These are phyloP conservation scores for Capsicum baccatum DNA, from an alignment of 257 asterid genomes.

Conservation along the genomic window DNA sequence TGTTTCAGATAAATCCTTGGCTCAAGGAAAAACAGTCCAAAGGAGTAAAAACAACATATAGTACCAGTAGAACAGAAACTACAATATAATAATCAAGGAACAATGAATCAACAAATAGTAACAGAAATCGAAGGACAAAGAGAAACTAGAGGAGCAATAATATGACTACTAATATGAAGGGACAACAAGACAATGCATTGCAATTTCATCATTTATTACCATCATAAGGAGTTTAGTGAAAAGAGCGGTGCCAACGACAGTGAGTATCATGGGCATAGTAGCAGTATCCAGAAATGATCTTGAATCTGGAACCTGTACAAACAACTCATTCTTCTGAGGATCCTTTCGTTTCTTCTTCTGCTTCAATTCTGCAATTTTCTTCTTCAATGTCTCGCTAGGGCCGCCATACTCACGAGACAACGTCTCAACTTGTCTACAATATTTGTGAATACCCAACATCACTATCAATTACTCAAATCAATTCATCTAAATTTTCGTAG, in stretches of 20 bases:
- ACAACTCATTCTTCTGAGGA: constrained; percentile 54
- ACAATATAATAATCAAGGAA: too few species aligned
- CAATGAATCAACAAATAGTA: too few species aligned
- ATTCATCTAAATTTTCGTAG: too few species aligned
- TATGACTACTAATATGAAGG: too few species aligned
- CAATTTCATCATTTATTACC: constrained; percentile 37
- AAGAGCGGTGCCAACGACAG: constrained; percentile 75
- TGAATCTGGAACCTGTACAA: constrained; percentile 82
- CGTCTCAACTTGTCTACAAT: constrained; percentile 58
- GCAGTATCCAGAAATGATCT: constrained; percentile 72
- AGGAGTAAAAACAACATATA: too few species aligned
- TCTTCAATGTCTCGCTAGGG: constrained; percentile 76
- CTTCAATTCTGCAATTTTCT: constrained; percentile 54
- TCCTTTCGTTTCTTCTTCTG: constrained; percentile 54
- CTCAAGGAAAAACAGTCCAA: too few species aligned
- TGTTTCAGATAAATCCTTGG: too few species aligned
- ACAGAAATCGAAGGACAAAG: too few species aligned
- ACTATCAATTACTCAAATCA: too few species aligned
- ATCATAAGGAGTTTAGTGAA: constrained; percentile 82
- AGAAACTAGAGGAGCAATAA: too few species aligned
- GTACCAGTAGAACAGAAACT: too few species aligned
- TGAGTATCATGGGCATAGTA: constrained; percentile 80
- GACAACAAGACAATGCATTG: too few species aligned
- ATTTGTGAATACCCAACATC: constrained; percentile 39
- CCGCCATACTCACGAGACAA: constrained; percentile 48